Evolutionary conservation across 345 rosid species (phyloP), one percentile per base, ranked within the genome.

Genomic region (Atalantia buxifolia): DNA sequence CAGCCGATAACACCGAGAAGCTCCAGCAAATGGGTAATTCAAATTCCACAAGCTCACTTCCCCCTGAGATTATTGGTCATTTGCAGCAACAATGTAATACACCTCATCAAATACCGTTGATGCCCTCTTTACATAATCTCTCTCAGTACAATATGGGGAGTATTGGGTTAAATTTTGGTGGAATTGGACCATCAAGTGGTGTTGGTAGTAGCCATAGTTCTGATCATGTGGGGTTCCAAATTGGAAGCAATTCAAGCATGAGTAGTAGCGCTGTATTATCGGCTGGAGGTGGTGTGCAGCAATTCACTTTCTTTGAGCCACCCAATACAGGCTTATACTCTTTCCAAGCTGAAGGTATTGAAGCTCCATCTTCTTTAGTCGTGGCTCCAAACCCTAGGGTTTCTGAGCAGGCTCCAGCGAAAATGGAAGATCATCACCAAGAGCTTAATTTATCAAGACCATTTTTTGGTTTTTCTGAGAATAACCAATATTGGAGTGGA

Each of bases 81-180:
- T 77, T 81, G 62, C 81, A 81, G 4, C 86, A 77, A 27, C 86
- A 70, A 4, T 45, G 50, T 45, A 45, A 45, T 45, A 45, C 50
- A 61, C 40, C 73, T n/a, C 74, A 85, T 38, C 91, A 86, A 65
- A 76, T 88, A 53, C 93, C 95, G 22, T 88, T 89, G 80, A 71
- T 85, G 86, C 71, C 89, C 60, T 84, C 88, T 57, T 76, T 87
- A 59, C 90, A 87, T 9, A 85, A 68, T 19, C 79, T 88, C 53
- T 57, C 88, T 80, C 85, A 87, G 56, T 82, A 84, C 22, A 80
- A 84, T 42, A 81, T 80, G 18, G 91, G 87, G 25, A 91, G 88
- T 79, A 60, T 89, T 16, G 92, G 93, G 75, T 77, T 92, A n/a
- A 90, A 83, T 76, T 87, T 88, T 74, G 77, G 85, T 8, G 90